A percentile compares a stretch with the other conserved stretches of the same genome.
phyloP scores from a whole-genome alignment of 2,329 filamentous ascomycete genomes.

The Diaporthe vaccinii region DNA sequence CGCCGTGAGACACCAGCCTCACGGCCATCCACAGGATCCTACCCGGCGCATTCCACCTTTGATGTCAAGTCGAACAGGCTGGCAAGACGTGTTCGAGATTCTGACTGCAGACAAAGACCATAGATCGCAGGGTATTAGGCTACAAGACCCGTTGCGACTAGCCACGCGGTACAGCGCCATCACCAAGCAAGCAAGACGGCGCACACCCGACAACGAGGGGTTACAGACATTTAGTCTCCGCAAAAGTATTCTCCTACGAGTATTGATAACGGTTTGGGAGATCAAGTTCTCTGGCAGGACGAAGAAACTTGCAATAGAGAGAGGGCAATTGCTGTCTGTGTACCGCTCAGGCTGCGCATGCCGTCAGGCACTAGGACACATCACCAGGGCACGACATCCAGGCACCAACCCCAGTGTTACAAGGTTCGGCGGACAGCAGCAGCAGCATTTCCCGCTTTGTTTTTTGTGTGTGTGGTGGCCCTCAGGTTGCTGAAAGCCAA shows the following conservation, averaged over 20 bases:
- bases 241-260: background rate
- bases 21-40: background rate
- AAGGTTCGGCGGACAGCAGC: constrained; percentile 27
- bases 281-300: constrained; percentile 10
- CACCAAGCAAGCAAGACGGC: background rate
- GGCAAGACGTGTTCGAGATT: constrained; percentile 5
- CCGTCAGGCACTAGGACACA: constrained; percentile 24
- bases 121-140: background rate
- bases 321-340: constrained; percentile 23
- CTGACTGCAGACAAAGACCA: constrained; percentile 31
- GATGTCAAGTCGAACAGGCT: background rate
- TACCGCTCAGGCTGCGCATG: background rate
- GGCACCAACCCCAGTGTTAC: constrained; percentile 34
- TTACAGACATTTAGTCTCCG: background rate
- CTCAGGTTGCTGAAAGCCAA: constrained; percentile 36
- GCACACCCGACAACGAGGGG: background rate
- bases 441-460: constrained; percentile 24
- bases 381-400: constrained; percentile 36
- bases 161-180: background rate
- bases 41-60: background rate
- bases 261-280: background rate
- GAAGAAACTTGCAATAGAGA: background rate
- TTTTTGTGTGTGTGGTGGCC: constrained; percentile 1
- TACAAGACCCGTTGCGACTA: background rate
- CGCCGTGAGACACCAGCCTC: constrained; percentile 18